Base-by-base conservation (phyloP, 2,329 filamentous ascomycete genomes). In the Pyricularia sp. region DNA sequence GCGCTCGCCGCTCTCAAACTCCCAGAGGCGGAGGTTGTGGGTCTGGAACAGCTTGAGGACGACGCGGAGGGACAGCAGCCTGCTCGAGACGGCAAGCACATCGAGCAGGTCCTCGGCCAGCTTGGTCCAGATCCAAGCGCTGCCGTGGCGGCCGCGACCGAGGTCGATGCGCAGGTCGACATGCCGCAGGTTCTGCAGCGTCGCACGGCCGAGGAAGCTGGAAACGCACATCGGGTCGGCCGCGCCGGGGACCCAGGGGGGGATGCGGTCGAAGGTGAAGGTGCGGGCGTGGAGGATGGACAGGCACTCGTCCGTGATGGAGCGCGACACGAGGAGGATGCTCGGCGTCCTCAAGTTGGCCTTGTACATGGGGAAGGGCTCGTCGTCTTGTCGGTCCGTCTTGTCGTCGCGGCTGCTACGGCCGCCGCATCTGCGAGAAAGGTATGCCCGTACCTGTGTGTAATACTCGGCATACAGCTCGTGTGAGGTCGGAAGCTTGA, bases 251-350 rank as follows among this genome's bases (percentile, higher is more conserved):
- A 75, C 67, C 75, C 76, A 79, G 1, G 78, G 77, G 9, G 78
- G 78, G 10, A 78, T 73, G n/a, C 75, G 74, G 71, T 80, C 77
- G 65, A 80, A 72, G 68, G 78, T 69, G 63, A 79, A 73, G 26
- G 71, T 64, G 11, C 71, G 72, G 1, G 74, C 64, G 23, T 71
- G 72, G 0, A 79, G 72, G 4, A 77, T 28, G 36, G 71, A 72
- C 11, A 77, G 69, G n/a, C 75, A 75, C 72, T 79, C 78, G 33
- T 69, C 69, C 0, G 77, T 79, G 66, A 79, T 75, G 69, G 74
- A 71, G 66, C 75, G 76, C 71, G 76, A 78, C 64, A 79, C 76
- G 11, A 80, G 74, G 10, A 79, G 73, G 31, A 79, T 76, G 17
- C 74, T 75, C 2, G 77, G 77, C 4, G 77, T 78, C 63, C 64